Evolutionary conservation across 192 early-diverging fungal genomes (phyloP), one percentile per base, ranked within the genome.

Genomic region (Mortierella antarctica): DNA sequence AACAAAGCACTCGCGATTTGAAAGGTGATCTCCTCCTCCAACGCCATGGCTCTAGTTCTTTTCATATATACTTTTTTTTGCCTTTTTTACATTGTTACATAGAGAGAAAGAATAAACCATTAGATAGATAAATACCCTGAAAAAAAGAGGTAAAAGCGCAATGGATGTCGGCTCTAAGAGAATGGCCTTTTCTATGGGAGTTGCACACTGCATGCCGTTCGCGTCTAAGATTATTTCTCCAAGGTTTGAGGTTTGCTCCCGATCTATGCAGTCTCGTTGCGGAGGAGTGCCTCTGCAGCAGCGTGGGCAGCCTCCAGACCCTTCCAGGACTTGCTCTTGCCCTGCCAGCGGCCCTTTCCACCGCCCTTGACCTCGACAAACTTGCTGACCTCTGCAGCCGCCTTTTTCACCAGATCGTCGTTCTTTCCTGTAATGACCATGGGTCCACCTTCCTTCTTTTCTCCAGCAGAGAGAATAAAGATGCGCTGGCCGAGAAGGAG

Each of bases 321-420:
- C 55, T 73, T 80, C 83, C 83, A 86, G 4, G 82, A 79, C 57
- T 74, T 82, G 47, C 76, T 65, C 61, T 86, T 88, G 54, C 87
- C 87, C 44, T 83, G 82, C 87, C 87, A 88, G 20, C 87, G 74
- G 8, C 82, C 83, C 55, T 85, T 85, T 2, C 83, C 87, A 47
- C 87, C 87, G 6, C 87, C 87, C 46, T 88, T 88, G 18, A 85
- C 71, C 39, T 80, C 77, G 15, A 71, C 60, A 45, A 85, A 53
- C 31, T 70, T 62, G 39, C 44, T 57, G 11, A 86, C 49, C 10
- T 66, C 67, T 14, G 73, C 57, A 0, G 73, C 74, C 15, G 79
- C 65, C 48, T 74, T 74, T 66, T 86, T 84, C 47, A 86, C 72
- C 1, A 71, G 18, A 9, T 73, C 82, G 5, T 86, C 83, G 31